Percentiles rank a stretch among this genome's conserved stretches.
These are phyloP conservation scores for Aspergillus sp. DNA, from an alignment of 2,329 filamentous ascomycete genomes.

Conservation along the genomic window DNA sequence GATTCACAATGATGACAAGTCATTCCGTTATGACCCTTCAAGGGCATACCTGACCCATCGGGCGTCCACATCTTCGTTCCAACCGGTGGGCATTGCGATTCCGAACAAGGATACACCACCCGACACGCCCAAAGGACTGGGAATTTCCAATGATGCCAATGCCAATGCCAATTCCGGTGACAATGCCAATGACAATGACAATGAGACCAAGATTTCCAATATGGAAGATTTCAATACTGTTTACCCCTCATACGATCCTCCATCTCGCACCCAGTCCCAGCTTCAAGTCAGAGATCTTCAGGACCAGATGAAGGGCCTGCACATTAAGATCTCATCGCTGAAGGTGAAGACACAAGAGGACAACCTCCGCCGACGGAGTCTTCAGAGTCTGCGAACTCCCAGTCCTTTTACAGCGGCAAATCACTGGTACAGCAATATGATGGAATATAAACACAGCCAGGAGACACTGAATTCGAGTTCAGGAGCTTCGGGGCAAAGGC, in stretches of 20 bases:
- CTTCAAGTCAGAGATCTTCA: slow-evolving; percentile 69
- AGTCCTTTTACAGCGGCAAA: slow-evolving; percentile 76
- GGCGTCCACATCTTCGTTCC: slow-evolving; percentile 34
- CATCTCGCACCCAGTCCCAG: slow-evolving; percentile 66
- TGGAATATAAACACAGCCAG: slow-evolving; percentile 29
- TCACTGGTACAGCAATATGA: slow-evolving; percentile 46
- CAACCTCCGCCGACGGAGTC: slow-evolving; percentile 68
- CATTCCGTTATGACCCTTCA: slow-evolving; percentile 28
- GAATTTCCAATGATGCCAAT: slow-evolving; percentile 19
- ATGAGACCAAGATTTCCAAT: slow-evolving; percentile 19
- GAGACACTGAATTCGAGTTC: no score
- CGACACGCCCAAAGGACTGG: slow-evolving; percentile 20
- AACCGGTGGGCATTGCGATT: slow-evolving; percentile 4
- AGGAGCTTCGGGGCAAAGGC: no score
- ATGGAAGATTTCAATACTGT: slow-evolving; percentile 31
- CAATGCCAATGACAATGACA: slow-evolving; percentile 15
- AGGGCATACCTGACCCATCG: slow-evolving; percentile 28
- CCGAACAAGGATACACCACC: slow-evolving; percentile 10
- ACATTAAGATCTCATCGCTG: slow-evolving; percentile 76
- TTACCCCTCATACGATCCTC: slow-evolving; percentile 36
- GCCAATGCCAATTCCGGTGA: slow-evolving; percentile 6
- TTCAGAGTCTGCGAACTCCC: slow-evolving; percentile 68
- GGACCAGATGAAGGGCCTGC: slow-evolving; percentile 79
- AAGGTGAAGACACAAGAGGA: slow-evolving; percentile 76
- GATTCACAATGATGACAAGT: slow-evolving; percentile 28